These are phyloP conservation scores for Hysterangium stoloniferum DNA, from an alignment of 768 basidiomycete genomes.

Conservation along the genomic window DNA sequence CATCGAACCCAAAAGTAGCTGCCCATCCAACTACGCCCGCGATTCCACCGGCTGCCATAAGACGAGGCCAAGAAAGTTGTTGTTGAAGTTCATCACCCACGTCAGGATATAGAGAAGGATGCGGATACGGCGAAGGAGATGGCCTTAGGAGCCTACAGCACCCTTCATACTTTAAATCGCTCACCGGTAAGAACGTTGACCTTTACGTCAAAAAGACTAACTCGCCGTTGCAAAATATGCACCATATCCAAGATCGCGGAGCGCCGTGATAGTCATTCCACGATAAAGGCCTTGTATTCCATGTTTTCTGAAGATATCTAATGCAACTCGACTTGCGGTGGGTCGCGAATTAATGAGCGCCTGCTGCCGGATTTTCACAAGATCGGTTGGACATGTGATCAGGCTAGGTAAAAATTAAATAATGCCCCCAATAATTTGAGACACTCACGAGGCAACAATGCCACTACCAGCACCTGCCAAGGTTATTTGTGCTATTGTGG, in stretches of 20 bases:
- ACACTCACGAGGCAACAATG: constrained; percentile 67
- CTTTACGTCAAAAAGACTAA: constrained; percentile 12
- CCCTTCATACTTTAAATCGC: constrained; percentile 59
- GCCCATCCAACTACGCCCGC: constrained; percentile 77
- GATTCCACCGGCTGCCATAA: constrained; percentile 66
- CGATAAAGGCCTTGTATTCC: constrained; percentile 70
- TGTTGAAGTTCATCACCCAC: constrained; percentile 30
- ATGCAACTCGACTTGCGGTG: constrained; percentile 46
- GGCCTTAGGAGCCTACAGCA: constrained; percentile 43
- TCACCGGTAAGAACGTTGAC: too few species aligned
- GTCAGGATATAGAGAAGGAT: constrained; percentile 16
- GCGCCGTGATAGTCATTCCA: constrained; percentile 62
- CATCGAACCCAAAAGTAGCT: constrained; percentile 80
- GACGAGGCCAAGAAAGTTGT: constrained; percentile 41
- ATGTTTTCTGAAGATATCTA: constrained; percentile 42
- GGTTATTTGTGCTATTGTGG: constrained; percentile 63
- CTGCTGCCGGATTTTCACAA: constrained; percentile 84
- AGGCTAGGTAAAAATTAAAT: constrained; percentile 33
- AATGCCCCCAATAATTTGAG: not conserved
- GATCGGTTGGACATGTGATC: constrained; percentile 76
- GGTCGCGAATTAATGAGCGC: constrained; percentile 33
- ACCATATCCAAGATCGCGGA: constrained; percentile 78
- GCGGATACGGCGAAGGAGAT: constrained; percentile 1
- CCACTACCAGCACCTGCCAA: constrained; percentile 79
- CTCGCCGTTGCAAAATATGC: constrained; percentile 75